Conservation (phyloP, 2,329 filamentous ascomycete species). For the Neurospora crassa region DNA sequence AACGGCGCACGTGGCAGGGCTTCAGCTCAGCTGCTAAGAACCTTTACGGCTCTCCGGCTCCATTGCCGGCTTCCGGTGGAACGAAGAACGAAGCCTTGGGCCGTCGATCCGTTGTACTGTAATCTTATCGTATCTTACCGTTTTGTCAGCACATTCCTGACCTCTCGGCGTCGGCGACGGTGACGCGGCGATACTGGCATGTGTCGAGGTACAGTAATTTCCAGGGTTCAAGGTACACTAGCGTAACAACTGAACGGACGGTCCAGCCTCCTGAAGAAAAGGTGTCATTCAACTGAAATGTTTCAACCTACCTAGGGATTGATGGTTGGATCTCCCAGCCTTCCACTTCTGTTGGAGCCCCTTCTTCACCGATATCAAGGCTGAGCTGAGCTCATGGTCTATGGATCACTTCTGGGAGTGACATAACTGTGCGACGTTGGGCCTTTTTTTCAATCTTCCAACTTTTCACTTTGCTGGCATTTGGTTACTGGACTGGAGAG, state of each 20-base stretch:
- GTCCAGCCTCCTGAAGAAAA: not conserved
- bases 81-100: not conserved
- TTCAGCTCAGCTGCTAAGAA: not conserved
- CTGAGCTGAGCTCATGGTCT: no score
- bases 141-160: not conserved
- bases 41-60: not conserved
- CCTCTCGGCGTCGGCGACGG: not conserved
- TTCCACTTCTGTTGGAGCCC: not conserved
- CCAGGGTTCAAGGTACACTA: not conserved
- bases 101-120: not conserved
- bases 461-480: not conserved
- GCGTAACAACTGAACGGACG: not conserved
- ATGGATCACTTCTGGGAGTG: not conserved
- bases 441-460: not conserved
- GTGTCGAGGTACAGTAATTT: not conserved
- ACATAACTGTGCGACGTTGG: not conserved
- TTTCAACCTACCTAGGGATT: not conserved
- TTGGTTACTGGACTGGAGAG: not conserved
- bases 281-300: not conserved
- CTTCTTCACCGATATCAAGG: not conserved
- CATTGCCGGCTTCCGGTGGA: not conserved
- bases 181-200: not conserved
- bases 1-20: not conserved
- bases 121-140: not conserved
- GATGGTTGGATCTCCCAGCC: not conserved